A percentile compares a stretch with the other conserved stretches of the same genome.
Conservation (phyloP, 306 rosid genomes). For the Begonia peltatifolia region DNA sequence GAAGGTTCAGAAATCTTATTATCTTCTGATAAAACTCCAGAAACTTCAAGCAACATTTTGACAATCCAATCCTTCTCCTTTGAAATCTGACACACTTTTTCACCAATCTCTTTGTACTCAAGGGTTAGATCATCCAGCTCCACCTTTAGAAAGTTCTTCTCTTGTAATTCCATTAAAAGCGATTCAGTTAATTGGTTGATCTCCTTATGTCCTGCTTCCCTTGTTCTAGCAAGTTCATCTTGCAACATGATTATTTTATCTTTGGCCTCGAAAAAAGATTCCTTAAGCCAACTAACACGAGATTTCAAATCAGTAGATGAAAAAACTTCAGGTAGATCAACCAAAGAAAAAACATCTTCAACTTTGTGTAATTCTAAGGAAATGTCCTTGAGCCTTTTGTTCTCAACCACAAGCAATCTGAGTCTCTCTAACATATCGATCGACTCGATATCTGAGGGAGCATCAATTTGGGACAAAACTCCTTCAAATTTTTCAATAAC, state of each 20-base stretch:
- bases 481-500: constrained; percentile 42
- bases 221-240: constrained; percentile 39
- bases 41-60: constrained; percentile 45
- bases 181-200: constrained; percentile 45
- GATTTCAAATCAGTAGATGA: constrained; percentile 54
- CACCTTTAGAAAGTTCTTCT: constrained; percentile 48
- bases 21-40: constrained; percentile 40
- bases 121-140: constrained; percentile 48
- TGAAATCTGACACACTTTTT: constrained; percentile 36
- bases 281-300: constrained; percentile 57
- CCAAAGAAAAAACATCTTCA: constrained; percentile 36
- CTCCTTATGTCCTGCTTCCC: constrained; percentile 36
- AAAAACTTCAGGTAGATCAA: constrained; percentile 54
- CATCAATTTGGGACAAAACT: constrained; percentile 33
- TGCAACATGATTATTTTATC: constrained; percentile 28
- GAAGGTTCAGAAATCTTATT: constrained; percentile 29
- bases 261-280: constrained; percentile 40
- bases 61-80: constrained; percentile 50
- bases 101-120: constrained; percentile 30
- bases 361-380: constrained; percentile 39
- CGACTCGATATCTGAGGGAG: constrained; percentile 37
- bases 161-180: constrained; percentile 48
- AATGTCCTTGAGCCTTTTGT: constrained; percentile 34
- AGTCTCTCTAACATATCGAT: constrained; percentile 47
- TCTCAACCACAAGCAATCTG: constrained; percentile 60